Evolutionary conservation across 1,284 basidiomycete genomes (phyloP).

Genomic region (Ceratobasidium sp.): DNA sequence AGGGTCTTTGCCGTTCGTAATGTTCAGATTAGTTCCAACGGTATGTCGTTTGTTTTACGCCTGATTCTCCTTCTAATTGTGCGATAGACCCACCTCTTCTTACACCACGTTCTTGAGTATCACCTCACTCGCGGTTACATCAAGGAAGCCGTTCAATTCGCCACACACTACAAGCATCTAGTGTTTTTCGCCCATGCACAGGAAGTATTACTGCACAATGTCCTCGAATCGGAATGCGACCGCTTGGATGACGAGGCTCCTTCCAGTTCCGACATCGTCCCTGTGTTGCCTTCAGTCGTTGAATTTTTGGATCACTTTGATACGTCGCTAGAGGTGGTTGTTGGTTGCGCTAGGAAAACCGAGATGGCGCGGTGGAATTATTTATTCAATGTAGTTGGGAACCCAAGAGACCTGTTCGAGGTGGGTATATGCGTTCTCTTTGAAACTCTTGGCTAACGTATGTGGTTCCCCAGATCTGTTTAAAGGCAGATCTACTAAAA

Average conservation of each 20-base stretch:
- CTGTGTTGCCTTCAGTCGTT: slow-evolving; percentile 75
- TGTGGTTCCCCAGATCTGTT: slow-evolving; percentile 69
- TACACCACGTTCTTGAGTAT: slow-evolving; percentile 90
- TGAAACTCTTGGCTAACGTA: slow-evolving; percentile 25
- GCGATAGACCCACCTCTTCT: slow-evolving; percentile 87
- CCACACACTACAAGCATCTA: slow-evolving; percentile 85
- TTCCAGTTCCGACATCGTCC: slow-evolving; percentile 52
- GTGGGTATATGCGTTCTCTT: slow-evolving; percentile 55
- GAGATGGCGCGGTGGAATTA: slow-evolving; percentile 92
- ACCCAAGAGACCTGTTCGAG: slow-evolving; percentile 91
- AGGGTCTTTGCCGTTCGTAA: slow-evolving; percentile 84
- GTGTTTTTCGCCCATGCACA: slow-evolving; percentile 95
- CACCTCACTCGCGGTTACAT: slow-evolving; percentile 80
- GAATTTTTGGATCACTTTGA: slow-evolving; percentile 97
- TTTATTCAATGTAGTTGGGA: slow-evolving; percentile 90
- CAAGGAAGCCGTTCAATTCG: slow-evolving; percentile 85
- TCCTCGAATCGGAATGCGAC: slow-evolving; percentile 89
- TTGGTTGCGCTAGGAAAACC: slow-evolving; percentile 96
- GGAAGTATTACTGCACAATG: slow-evolving; percentile 92
- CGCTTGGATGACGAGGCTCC: slow-evolving; percentile 51
- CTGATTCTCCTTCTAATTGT: background rate
- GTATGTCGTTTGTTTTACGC: slow-evolving; percentile 61
- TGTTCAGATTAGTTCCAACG: slow-evolving; percentile 92
- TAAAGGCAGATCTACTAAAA: slow-evolving; percentile 78
- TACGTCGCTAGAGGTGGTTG: slow-evolving; percentile 89